A percentile compares a stretch with the other conserved stretches of the same genome.
These are phyloP conservation scores for Nosema muscidifuracis DNA, from an alignment of 371 early-diverging fungal genomes.

Conservation along the genomic window DNA sequence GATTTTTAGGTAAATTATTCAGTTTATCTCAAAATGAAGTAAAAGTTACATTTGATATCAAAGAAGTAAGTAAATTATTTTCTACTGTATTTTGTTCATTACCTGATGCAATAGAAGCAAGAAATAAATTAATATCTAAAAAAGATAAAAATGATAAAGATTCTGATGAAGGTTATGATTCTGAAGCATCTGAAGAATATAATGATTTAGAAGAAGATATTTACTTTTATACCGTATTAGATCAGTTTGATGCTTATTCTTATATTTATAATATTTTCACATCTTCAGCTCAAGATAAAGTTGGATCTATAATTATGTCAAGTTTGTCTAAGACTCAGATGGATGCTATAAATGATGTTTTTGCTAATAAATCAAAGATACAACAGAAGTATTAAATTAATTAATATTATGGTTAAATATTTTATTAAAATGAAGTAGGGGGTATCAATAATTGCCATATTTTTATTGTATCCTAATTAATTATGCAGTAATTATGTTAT, in stretches of 20 bases:
- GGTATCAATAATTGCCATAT: no score
- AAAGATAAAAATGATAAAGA: conserved; percentile 51
- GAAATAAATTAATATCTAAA: conserved; percentile 53
- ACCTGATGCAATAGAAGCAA: conserved; percentile 58
- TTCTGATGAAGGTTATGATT: conserved; percentile 16
- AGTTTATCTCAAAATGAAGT: conserved; percentile 3
- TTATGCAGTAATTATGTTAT: no score
- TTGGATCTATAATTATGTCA: conserved; percentile 11
- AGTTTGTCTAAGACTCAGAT: conserved; percentile 19
- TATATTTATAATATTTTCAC: conserved; percentile 46
- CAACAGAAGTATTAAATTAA: neutral
- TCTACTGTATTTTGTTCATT: conserved; percentile 41
- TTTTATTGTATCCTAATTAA: no score
- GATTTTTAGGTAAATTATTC: conserved; percentile 56
- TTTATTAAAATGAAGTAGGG: no score
- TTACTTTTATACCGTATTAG: conserved; percentile 57
- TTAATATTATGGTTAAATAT: no score
- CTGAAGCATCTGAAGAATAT: conserved; percentile 24
- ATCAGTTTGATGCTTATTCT: conserved; percentile 58
- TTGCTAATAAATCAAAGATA: conserved; percentile 8
- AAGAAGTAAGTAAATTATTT: conserved; percentile 38
- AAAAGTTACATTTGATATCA: conserved; percentile 7
- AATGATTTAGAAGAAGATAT: conserved; percentile 62
- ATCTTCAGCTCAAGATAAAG: neutral
- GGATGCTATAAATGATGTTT: conserved; percentile 18